Conservation (phyloP, 345 rosid species). For the Euphorbia tirucalli region DNA sequence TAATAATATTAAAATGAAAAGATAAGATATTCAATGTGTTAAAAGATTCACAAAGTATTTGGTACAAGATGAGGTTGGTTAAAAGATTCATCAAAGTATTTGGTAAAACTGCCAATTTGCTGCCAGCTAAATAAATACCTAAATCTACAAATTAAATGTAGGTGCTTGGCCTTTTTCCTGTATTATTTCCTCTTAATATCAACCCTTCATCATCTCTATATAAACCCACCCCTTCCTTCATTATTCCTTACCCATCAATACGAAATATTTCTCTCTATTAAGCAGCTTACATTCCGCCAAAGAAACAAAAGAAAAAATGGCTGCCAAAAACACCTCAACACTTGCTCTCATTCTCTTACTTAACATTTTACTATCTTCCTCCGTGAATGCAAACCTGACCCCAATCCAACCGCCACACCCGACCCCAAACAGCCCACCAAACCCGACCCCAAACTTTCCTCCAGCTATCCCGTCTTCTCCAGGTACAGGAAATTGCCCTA, state of each 20-base stretch:
- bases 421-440: conserved; percentile 5
- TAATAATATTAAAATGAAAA: too few relatives aligned
- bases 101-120: conserved; percentile 5
- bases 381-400: conserved; percentile 41
- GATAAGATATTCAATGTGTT: too few relatives aligned
- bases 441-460: conserved; percentile 36
- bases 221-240: conserved; percentile 25
- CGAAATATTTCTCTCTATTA: conserved; percentile 3
- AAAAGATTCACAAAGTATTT: too few relatives aligned
- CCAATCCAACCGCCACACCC: conserved; percentile 21
- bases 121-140: conserved; percentile 37
- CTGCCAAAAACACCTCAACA: conserved; percentile 38
- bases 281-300: conserved; percentile 13
- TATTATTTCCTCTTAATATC: too few relatives aligned
- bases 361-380: conserved; percentile 50
- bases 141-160: conserved; percentile 16
- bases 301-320: conserved; percentile 33
- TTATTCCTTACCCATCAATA: conserved; percentile 16
- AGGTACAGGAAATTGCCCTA: conserved; percentile 38
- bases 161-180: too few relatives aligned
- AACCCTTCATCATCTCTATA: conserved; percentile 43
- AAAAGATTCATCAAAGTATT: too few relatives aligned
- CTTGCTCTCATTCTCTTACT: conserved; percentile 47
- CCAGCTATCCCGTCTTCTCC: conserved; percentile 22
- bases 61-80: too few relatives aligned